phyloP scores from a whole-genome alignment of 805 yeast species.

The Pichia nanzhaoensis region DNA sequence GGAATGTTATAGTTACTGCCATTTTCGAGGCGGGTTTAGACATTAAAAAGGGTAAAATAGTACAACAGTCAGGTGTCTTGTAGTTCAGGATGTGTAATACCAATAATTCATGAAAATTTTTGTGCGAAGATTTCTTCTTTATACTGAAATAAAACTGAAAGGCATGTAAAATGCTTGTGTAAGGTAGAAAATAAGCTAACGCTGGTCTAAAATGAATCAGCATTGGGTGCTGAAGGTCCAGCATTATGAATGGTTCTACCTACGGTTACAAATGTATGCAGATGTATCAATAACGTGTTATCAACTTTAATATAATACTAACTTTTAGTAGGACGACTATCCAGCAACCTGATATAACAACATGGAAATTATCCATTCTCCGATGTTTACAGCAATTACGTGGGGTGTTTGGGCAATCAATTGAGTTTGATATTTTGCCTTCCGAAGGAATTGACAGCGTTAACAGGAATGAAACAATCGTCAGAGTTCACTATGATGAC shows the following conservation, averaged over 20 bases:
- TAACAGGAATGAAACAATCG: slow-evolving; percentile 10
- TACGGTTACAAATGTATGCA: slow-evolving; percentile 14
- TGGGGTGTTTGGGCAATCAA: slow-evolving; percentile 26
- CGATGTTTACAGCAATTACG: slow-evolving; percentile 18
- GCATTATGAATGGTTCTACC: slow-evolving; percentile 16
- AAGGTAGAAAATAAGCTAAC: not conserved
- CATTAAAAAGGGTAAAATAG: not conserved
- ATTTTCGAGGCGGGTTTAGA: slow-evolving; percentile 32
- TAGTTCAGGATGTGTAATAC: not conserved
- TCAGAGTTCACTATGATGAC: slow-evolving; percentile 23
- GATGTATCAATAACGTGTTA: not conserved
- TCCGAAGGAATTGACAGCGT: not conserved
- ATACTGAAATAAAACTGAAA: too few species aligned
- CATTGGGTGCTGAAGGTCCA: slow-evolving; percentile 6
- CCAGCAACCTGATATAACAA: slow-evolving; percentile 14
- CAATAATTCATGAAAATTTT: not conserved
- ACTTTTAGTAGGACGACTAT: slow-evolving; percentile 4
- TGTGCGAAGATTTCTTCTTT: not conserved
- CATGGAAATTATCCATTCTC: slow-evolving; percentile 25
- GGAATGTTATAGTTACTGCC: slow-evolving; percentile 59
- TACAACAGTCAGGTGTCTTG: slow-evolving; percentile 2
- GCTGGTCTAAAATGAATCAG: not conserved
- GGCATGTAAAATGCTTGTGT: too few species aligned
- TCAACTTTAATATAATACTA: slow-evolving; percentile 1
- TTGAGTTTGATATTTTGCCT: slow-evolving; percentile 22